phyloP scores from a whole-genome alignment of 2,329 filamentous ascomycete species.

The Pyrenochaeta sp. region DNA sequence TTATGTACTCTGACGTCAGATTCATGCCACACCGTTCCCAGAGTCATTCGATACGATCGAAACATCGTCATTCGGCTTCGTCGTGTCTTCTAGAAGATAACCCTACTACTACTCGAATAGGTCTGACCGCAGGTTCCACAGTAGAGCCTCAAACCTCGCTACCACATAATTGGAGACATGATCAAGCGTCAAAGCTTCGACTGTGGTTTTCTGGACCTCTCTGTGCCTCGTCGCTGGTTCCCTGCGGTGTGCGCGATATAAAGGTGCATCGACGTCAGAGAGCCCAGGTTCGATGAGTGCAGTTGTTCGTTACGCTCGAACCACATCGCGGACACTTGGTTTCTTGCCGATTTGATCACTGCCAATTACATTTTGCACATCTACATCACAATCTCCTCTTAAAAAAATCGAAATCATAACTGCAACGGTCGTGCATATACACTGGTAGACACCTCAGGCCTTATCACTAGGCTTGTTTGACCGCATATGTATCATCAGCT shows the following conservation, averaged over 20 bases:
- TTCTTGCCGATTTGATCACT: neutral
- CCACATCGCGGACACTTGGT: neutral
- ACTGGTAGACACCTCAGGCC: too few species aligned
- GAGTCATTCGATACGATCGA: neutral
- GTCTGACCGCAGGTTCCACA: neutral
- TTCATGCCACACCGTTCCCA: neutral
- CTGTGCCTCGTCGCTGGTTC: neutral
- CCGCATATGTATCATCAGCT: too few species aligned
- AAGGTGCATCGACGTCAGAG: neutral
- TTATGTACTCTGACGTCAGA: neutral
- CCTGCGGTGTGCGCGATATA: neutral
- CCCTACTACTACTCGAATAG: neutral
- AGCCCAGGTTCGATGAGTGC: neutral
- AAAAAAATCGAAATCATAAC: too few species aligned
- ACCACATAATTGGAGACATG: neutral
- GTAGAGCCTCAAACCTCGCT: neutral
- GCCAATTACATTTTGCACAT: too few species aligned
- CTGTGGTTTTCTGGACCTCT: too few species aligned
- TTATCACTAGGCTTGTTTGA: too few species aligned
- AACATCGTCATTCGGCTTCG: neutral
- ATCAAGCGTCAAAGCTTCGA: neutral
- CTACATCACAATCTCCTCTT: too few species aligned
- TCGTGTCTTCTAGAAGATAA: neutral
- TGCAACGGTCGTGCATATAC: too few species aligned
- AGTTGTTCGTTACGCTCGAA: neutral